Conservation (phyloP, 2,329 filamentous ascomycete species). For the Chaetomium strumarium region DNA sequence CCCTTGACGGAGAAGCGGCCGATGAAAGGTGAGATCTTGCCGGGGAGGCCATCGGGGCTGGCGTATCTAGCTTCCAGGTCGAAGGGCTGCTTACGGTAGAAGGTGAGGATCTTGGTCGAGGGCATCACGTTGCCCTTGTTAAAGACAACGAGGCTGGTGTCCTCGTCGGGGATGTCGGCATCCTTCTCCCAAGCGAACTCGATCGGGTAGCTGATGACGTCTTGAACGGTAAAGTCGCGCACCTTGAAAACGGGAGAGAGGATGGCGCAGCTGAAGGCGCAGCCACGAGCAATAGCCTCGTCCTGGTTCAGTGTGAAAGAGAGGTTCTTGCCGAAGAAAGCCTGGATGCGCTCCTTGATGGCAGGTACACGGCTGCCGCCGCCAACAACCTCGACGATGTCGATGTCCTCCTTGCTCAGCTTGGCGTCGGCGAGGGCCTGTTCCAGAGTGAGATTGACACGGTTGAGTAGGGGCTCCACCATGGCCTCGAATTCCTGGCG, state of each 20-base stretch:
- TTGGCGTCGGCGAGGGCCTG: conserved; percentile 92
- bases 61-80: conserved; percentile 93
- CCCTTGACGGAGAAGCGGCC: conserved; percentile 97
- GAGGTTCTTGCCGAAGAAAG: conserved; percentile 86
- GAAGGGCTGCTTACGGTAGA: conserved; percentile 97
- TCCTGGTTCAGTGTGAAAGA: conserved; percentile 98
- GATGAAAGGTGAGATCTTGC: conserved; percentile 90
- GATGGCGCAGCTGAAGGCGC: conserved; percentile 95
- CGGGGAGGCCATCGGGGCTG: conserved; percentile 78
- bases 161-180: conserved; percentile 95
- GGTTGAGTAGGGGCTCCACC: conserved; percentile 74
- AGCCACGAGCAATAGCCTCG: conserved; percentile 91
- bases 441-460: conserved; percentile 70
- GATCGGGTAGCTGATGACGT: conserved; percentile 96
- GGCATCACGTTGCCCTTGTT: conserved; percentile 95
- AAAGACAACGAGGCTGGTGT: conserved; percentile 94
- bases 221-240: conserved; percentile 94
- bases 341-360: conserved; percentile 82
- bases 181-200: conserved; percentile 99
- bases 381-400: conserved; percentile 87
- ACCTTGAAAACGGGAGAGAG: conserved; percentile 97
- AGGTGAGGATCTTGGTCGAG: conserved; percentile 97
- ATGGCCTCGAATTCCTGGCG: conserved; percentile 91
- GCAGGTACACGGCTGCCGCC: conserved; percentile 90
- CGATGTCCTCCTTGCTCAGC: conserved; percentile 85